Evolutionary conservation across 441 rosid genomes (phyloP).

Genomic region (Francoa sonchifolia): DNA sequence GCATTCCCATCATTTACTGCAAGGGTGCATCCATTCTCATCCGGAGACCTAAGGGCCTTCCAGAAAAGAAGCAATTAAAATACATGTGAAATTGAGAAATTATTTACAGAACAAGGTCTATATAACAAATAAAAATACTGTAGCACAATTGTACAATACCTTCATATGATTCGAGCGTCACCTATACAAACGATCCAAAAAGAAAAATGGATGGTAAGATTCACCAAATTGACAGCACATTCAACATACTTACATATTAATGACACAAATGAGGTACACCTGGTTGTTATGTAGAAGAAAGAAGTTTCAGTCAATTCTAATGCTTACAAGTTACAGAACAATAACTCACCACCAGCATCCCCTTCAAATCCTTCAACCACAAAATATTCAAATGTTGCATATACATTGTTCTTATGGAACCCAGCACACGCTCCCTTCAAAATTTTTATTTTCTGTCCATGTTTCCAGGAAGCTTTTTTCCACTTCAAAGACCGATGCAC

Average conservation of each 20-base stretch:
- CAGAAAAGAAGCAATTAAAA: slow-evolving; percentile 2
- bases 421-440: slow-evolving; percentile 52
- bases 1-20: slow-evolving; percentile 17
- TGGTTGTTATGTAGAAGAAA: too few relatives aligned
- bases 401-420: slow-evolving; percentile 31
- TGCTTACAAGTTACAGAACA: background rate
- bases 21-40: slow-evolving; percentile 34
- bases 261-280: too few relatives aligned
- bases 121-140: background rate
- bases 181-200: slow-evolving; percentile 24
- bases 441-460: slow-evolving; percentile 48
- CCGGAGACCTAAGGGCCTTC: slow-evolving; percentile 40
- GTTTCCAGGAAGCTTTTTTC: slow-evolving; percentile 40
- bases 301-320: background rate
- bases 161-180: slow-evolving; percentile 65
- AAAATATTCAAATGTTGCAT: slow-evolving; percentile 57
- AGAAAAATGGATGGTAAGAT: background rate
- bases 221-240: too few relatives aligned
- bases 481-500: slow-evolving; percentile 34
- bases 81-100: background rate
- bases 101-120: background rate
- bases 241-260: too few relatives aligned
- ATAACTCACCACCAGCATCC: slow-evolving; percentile 49
- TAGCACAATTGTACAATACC: slow-evolving; percentile 40
- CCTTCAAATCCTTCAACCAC: slow-evolving; percentile 48